Percentiles rank a stretch among this genome's conserved stretches.
phyloP scores from a whole-genome alignment of 106 monocot genomes.

The Dendrobium chrysotoxum region DNA sequence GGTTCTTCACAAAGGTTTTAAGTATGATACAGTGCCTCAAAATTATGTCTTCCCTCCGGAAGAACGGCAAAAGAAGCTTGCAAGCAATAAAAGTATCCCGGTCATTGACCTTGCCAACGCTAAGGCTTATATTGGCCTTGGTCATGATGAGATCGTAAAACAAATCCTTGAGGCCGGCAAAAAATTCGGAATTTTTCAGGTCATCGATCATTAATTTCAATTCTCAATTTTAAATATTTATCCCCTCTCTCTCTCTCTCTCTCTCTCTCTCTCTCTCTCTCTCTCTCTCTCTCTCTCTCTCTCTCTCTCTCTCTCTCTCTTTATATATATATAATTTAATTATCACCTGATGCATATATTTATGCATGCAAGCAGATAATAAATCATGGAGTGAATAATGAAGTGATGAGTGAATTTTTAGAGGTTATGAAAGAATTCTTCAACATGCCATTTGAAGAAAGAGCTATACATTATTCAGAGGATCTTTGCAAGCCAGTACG shows the following conservation, averaged over 20 bases:
- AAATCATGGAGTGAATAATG: conserved; percentile 15
- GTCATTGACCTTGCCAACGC: conserved; percentile 14
- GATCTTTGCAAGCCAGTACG: neutral
- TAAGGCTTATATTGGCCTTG: neutral
- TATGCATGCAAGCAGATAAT: conserved; percentile 1
- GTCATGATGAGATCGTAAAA: neutral
- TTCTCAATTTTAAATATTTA: neutral
- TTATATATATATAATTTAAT: too few relatives aligned
- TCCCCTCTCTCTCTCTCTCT: too few relatives aligned
- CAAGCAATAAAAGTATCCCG: conserved; percentile 5
- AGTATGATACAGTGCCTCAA: too few relatives aligned
- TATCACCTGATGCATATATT: too few relatives aligned
- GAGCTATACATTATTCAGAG: conserved; percentile 5
- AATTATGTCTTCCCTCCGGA: too few relatives aligned
- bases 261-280: too few relatives aligned
- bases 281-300: too few relatives aligned
- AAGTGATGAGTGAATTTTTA: neutral
- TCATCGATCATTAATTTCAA: neutral
- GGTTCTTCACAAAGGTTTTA: too few relatives aligned
- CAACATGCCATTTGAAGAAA: conserved; percentile 10
- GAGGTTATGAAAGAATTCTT: conserved; percentile 9
- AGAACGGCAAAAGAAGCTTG: too few relatives aligned
- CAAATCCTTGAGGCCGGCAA: too few relatives aligned
- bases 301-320: neutral
- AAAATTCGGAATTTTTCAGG: too few relatives aligned